A percentile compares a stretch with the other conserved stretches of the same genome.
These are phyloP conservation scores for Phaeolepiota aurea DNA, from an alignment of 768 basidiomycete species.

Conservation along the genomic window DNA sequence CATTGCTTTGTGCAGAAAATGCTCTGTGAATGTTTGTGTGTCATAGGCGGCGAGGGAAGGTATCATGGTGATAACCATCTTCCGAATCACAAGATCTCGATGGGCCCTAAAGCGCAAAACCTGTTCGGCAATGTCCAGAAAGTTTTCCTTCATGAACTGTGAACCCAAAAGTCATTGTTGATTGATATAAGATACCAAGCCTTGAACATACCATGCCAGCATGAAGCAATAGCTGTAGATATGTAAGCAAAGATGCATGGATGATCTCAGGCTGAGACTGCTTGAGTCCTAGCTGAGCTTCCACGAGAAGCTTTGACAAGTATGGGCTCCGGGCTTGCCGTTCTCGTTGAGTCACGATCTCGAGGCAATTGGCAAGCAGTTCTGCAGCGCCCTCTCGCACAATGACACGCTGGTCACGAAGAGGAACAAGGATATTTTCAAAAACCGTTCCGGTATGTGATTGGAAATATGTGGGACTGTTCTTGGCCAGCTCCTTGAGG, in stretches of 20 bases:
- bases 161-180: slow-evolving; percentile 1
- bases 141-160: slow-evolving; percentile 85
- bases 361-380: slow-evolving; percentile 85
- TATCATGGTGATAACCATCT: slow-evolving; percentile 93
- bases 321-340: slow-evolving; percentile 58
- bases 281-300: slow-evolving; percentile 79
- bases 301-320: slow-evolving; percentile 76
- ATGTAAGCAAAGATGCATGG: slow-evolving; percentile 87
- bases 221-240: slow-evolving; percentile 83
- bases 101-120: slow-evolving; percentile 85
- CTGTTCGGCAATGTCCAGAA: slow-evolving; percentile 80
- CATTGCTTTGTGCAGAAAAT: slow-evolving; percentile 93
- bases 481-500: slow-evolving; percentile 85
- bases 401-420: slow-evolving; percentile 83
- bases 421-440: slow-evolving; percentile 85
- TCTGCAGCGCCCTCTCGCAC: slow-evolving; percentile 92
- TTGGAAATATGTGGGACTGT: slow-evolving; percentile 83
- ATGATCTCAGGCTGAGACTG: slow-evolving; percentile 79
- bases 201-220: slow-evolving; percentile 75
- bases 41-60: slow-evolving; percentile 94
- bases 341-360: slow-evolving; percentile 74
- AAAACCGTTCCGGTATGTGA: slow-evolving; percentile 83
- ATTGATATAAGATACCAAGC: background rate
- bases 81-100: slow-evolving; percentile 80
- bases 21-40: slow-evolving; percentile 83